These are phyloP conservation scores for Fusarium circinatum DNA, from an alignment of 2,329 filamentous ascomycete genomes.

Conservation along the genomic window DNA sequence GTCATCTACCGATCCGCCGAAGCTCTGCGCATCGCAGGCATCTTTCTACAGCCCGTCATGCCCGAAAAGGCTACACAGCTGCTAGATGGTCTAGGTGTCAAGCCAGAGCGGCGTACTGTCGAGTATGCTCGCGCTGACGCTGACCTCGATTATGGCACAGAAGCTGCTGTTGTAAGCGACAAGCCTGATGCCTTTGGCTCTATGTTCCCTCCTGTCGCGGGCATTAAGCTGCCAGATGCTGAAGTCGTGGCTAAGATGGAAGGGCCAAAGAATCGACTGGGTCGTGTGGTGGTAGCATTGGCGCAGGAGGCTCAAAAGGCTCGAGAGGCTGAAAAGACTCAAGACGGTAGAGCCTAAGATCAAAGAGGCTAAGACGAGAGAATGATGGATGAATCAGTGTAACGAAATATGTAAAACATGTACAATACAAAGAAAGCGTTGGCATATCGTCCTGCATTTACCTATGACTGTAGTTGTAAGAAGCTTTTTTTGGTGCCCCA, in stretches of 20 bases:
- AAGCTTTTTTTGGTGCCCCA: conserved; percentile 12
- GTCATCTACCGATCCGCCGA: conserved; percentile 79
- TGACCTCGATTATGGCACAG: conserved; percentile 76
- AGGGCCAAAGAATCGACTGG: conserved; percentile 43
- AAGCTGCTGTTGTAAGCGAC: conserved; percentile 29
- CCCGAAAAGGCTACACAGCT: conserved; percentile 78
- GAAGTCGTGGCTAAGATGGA: conserved; percentile 35
- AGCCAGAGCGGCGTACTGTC: conserved; percentile 68
- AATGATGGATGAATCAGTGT: background rate
- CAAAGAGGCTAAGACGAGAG: background rate
- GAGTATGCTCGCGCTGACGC: conserved; percentile 68
- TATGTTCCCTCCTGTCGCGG: conserved; percentile 62
- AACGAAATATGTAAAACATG: conserved; percentile 27
- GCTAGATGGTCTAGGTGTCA: conserved; percentile 82
- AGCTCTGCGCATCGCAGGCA: conserved; percentile 79
- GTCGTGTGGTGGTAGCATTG: conserved; percentile 41
- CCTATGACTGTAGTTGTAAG: background rate
- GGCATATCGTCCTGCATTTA: background rate
- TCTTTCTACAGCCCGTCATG: conserved; percentile 92
- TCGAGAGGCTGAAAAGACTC: background rate
- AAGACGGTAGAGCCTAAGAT: background rate
- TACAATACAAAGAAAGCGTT: conserved; percentile 21
- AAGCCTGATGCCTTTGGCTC: conserved; percentile 50
- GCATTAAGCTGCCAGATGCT: conserved; percentile 39
- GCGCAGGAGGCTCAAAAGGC: conserved; percentile 44